phyloP scores from a whole-genome alignment of 106 monocot genomes.

The Platanthera zijinensis region DNA sequence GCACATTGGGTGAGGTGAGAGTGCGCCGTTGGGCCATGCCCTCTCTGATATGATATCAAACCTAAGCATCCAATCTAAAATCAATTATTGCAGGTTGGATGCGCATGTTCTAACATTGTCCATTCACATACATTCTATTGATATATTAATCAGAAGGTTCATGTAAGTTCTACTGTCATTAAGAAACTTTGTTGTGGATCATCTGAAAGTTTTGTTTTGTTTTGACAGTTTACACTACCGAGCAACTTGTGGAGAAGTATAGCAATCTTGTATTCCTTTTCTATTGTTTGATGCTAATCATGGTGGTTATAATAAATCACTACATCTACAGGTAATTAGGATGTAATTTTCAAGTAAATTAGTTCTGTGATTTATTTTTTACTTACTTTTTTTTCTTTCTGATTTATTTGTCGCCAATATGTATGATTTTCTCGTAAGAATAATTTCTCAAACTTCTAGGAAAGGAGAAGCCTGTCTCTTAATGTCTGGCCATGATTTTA shows the following conservation, averaged over 20 bases:
- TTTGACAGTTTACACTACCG: constrained; percentile 80
- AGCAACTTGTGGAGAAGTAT: constrained; percentile 74
- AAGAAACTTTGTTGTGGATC: not conserved
- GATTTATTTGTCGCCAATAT: not conserved
- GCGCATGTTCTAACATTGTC: not conserved
- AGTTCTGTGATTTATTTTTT: not conserved
- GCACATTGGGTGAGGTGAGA: too few relatives aligned
- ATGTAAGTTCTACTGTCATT: not conserved
- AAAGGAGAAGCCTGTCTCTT: constrained; percentile 56
- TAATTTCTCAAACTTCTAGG: constrained; percentile 31
- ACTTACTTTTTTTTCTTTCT: not conserved
- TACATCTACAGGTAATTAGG: constrained; percentile 70
- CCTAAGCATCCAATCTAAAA: not conserved
- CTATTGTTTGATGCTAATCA: constrained; percentile 70
- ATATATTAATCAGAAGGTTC: not conserved
- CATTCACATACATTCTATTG: not conserved
- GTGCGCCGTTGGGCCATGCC: not conserved
- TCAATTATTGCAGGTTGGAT: too few relatives aligned
- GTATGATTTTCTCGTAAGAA: constrained; percentile 5
- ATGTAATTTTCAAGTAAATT: not conserved
- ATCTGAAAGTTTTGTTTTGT: constrained; percentile 12
- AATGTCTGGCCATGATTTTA: constrained; percentile 36
- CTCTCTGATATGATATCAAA: too few relatives aligned
- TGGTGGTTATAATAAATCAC: constrained; percentile 61
- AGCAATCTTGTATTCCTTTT: constrained; percentile 79